A percentile compares a stretch with the other conserved stretches of the same genome.
Conservation (phyloP, 2,329 filamentous ascomycete genomes). For the Xylaria sp. region DNA sequence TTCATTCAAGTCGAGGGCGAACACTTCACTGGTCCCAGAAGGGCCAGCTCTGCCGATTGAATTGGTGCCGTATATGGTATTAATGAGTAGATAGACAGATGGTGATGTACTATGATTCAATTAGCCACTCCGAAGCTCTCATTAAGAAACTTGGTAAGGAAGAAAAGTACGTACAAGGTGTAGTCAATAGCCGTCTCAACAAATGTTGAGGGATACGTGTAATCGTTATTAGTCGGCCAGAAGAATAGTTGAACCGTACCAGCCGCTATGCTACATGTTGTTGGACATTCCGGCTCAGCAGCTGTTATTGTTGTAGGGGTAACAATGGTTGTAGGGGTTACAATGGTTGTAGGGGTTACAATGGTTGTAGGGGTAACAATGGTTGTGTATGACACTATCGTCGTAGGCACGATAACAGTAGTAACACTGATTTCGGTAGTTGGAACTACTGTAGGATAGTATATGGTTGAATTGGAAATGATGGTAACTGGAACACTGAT, state of each 20-base stretch:
- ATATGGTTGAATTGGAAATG: slow-evolving; percentile 31
- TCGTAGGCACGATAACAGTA: slow-evolving; percentile 27
- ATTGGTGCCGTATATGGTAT: slow-evolving; percentile 51
- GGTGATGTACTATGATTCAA: slow-evolving; percentile 50
- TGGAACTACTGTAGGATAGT: slow-evolving; percentile 33
- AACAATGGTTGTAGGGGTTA: slow-evolving; percentile 1
- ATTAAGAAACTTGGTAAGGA: not conserved
- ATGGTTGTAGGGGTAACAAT: slow-evolving; percentile 12
- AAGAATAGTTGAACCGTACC: slow-evolving; percentile 51
- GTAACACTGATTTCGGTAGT: slow-evolving; percentile 35
- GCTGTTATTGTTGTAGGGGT: slow-evolving; percentile 9
- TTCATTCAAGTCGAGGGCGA: slow-evolving; percentile 49
- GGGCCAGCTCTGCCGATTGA: slow-evolving; percentile 47
- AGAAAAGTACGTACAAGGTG: slow-evolving; percentile 48
- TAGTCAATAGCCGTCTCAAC: slow-evolving; percentile 47
- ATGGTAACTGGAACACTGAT: slow-evolving; percentile 37
- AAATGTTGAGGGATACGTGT: slow-evolving; percentile 50
- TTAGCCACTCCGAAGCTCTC: not conserved
- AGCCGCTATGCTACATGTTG: slow-evolving; percentile 49
- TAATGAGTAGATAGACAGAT: slow-evolving; percentile 53
- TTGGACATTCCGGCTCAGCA: slow-evolving; percentile 43
- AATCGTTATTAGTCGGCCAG: slow-evolving; percentile 50
- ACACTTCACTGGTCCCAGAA: slow-evolving; percentile 46
- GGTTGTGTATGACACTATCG: slow-evolving; percentile 3
- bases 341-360: slow-evolving; percentile 13